Conservation (phyloP, 2,329 filamentous ascomycete genomes). For the Penicillium verrucosum region DNA sequence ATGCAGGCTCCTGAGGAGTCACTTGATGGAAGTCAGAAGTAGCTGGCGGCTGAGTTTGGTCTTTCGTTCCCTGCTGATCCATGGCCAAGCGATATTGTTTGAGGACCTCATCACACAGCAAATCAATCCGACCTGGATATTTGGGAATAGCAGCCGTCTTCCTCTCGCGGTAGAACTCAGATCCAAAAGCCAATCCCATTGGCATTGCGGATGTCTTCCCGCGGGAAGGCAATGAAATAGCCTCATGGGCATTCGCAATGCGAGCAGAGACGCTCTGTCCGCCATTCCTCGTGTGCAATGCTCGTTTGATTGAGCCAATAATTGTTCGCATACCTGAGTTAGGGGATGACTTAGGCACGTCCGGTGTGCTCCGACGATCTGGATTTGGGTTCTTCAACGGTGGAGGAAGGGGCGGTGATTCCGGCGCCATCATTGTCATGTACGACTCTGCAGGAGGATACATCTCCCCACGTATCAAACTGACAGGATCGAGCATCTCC, state of each 20-base stretch:
- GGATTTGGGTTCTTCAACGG: conserved; percentile 23
- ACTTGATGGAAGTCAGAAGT: conserved; percentile 7
- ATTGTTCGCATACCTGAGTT: conserved; percentile 77
- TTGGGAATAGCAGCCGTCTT: conserved; percentile 35
- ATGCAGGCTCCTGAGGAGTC: conserved; percentile 1
- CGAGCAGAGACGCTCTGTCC: conserved; percentile 33
- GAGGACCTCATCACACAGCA: conserved; percentile 73
- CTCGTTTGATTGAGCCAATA: conserved; percentile 79
- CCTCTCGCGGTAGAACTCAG: conserved; percentile 43
- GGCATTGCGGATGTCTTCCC: conserved; percentile 44
- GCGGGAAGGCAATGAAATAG: conserved; percentile 28
- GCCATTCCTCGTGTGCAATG: conserved; percentile 61
- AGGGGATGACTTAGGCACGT: conserved; percentile 28
- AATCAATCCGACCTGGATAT: conserved; percentile 68
- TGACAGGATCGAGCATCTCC: conserved; percentile 69
- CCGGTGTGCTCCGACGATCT: conserved; percentile 32
- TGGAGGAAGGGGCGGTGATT: conserved; percentile 42
- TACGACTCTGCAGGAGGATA: conserved; percentile 79
- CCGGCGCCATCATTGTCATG: conserved; percentile 63
- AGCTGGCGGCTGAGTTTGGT: conserved; percentile 3
- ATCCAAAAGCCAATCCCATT: conserved; percentile 44
- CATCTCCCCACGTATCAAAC: conserved; percentile 80
- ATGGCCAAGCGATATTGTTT: conserved; percentile 77
- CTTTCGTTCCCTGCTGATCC: conserved; percentile 25
- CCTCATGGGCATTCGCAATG: conserved; percentile 33